Evolutionary conservation across 768 basidiomycete species (phyloP).

Genomic region (Leucocoprinus leucothites): DNA sequence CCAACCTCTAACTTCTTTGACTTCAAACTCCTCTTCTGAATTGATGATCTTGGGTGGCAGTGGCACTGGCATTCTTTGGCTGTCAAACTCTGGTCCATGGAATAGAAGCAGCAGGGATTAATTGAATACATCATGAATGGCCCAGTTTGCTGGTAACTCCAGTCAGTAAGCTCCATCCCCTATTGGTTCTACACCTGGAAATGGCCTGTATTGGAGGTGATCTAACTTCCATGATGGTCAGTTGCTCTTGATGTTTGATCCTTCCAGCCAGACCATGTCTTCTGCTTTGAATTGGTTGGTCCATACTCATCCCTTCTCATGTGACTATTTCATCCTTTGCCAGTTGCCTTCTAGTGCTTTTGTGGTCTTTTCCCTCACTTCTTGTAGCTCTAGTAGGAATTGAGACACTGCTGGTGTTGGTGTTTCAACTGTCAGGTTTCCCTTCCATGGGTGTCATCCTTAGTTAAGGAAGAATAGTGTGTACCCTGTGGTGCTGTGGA

Average conservation of each 20-base stretch:
- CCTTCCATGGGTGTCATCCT: background rate
- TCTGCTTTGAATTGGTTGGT: background rate
- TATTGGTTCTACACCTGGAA: background rate
- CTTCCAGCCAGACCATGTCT: background rate
- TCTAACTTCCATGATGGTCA: background rate
- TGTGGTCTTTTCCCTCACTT: background rate
- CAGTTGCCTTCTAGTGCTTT: background rate
- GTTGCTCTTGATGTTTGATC: background rate
- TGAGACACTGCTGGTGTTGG: background rate
- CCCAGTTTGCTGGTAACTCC: background rate
- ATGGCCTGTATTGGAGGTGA: background rate
- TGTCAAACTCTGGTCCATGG: background rate
- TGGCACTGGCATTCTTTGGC: background rate
- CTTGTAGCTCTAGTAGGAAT: background rate
- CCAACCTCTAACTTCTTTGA: too few relatives aligned
- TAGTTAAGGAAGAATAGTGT: background rate
- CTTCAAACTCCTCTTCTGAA: too few relatives aligned
- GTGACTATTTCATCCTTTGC: background rate
- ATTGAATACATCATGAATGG: background rate
- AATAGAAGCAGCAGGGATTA: background rate
- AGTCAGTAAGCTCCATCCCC: background rate
- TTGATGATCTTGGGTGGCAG: background rate
- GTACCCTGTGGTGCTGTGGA: background rate
- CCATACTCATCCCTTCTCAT: background rate
- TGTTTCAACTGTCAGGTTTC: background rate